phyloP scores from a whole-genome alignment of 805 yeast genomes.

The Candida morakotiae region DNA sequence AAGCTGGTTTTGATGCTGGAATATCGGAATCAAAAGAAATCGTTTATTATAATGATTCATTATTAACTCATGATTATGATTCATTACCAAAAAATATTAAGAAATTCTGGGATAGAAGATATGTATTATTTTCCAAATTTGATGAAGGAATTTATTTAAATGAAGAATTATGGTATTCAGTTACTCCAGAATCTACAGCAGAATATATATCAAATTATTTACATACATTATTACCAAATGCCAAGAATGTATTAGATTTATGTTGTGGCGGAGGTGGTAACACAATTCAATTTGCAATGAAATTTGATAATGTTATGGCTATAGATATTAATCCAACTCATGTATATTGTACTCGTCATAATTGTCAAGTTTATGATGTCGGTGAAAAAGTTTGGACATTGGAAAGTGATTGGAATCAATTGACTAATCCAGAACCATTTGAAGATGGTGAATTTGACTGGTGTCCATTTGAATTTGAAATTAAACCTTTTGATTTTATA shows the following conservation, averaged over 20 bases:
- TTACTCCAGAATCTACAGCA: slow-evolving; percentile 79
- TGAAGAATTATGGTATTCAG: slow-evolving; percentile 78
- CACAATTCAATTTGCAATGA: slow-evolving; percentile 65
- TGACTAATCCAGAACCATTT: slow-evolving; percentile 13
- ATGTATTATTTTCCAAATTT: slow-evolving; percentile 53
- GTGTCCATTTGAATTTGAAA: slow-evolving; percentile 25
- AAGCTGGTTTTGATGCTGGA: slow-evolving; percentile 1
- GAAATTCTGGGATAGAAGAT: slow-evolving; percentile 64
- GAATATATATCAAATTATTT: slow-evolving; percentile 52
- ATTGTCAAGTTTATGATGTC: slow-evolving; percentile 61
- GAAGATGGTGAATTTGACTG: slow-evolving; percentile 18
- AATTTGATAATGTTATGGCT: slow-evolving; percentile 55
- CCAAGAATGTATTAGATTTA: slow-evolving; percentile 53
- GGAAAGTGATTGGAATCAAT: slow-evolving; percentile 47
- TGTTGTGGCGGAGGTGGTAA: slow-evolving; percentile 92
- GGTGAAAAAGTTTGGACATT: slow-evolving; percentile 45
- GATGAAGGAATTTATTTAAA: slow-evolving; percentile 70
- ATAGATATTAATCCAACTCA: slow-evolving; percentile 59
- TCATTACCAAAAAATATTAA: slow-evolving; percentile 38
- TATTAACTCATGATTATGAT: slow-evolving; percentile 33
- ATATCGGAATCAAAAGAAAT: not conserved
- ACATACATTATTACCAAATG: slow-evolving; percentile 47
- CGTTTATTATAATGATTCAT: slow-evolving; percentile 7
- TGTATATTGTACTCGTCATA: slow-evolving; percentile 61
- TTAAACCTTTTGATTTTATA: slow-evolving; percentile 43